Evolutionary conservation across 495 filamentous ascomycete species (phyloP).

Genomic region (Neurospora discreta): DNA sequence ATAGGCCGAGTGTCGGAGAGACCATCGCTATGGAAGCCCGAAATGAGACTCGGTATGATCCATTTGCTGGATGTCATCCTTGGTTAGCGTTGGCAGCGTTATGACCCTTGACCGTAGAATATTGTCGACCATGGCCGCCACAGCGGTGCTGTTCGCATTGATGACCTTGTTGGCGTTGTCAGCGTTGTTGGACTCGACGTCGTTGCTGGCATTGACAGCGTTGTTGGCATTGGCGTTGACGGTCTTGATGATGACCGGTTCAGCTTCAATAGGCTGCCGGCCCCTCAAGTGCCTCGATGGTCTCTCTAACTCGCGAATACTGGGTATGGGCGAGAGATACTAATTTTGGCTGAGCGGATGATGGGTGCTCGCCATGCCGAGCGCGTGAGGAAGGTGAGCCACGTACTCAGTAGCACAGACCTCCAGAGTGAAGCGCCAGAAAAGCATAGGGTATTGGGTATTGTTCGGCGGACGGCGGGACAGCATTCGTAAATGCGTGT

Average conservation of each 20-base stretch:
- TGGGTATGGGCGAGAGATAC: background rate
- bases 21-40: too few relatives aligned
- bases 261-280: background rate
- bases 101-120: background rate
- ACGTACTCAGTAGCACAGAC: conserved; percentile 56
- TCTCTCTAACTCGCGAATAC: background rate
- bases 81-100: background rate
- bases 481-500: background rate
- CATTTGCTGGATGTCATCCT: too few relatives aligned
- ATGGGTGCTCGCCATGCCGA: conserved; percentile 13
- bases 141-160: background rate
- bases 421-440: conserved; percentile 54
- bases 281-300: background rate
- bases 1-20: too few relatives aligned
- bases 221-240: background rate
- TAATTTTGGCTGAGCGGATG: background rate
- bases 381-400: conserved; percentile 38
- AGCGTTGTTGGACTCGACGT: too few relatives aligned
- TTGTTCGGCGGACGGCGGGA: background rate
- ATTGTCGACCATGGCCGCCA: too few relatives aligned
- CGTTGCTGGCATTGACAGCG: background rate
- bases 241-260: background rate
- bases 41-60: too few relatives aligned
- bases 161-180: too few relatives aligned
- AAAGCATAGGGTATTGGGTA: conserved; percentile 46